These are phyloP conservation scores for Pichia cabralensis DNA, from an alignment of 805 yeast genomes.

Conservation along the genomic window DNA sequence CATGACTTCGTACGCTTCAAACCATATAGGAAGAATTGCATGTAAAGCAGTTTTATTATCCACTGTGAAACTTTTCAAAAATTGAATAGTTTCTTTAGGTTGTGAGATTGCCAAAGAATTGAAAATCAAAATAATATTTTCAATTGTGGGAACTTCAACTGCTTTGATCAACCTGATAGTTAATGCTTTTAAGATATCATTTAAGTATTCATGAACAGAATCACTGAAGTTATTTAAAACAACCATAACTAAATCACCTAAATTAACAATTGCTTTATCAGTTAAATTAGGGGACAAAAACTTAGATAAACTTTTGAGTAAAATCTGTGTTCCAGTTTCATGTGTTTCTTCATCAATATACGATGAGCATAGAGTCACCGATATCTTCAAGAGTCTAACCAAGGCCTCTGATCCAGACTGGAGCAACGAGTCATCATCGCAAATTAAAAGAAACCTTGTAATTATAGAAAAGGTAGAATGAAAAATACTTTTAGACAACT, in stretches of 20 bases:
- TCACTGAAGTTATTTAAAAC: constrained; percentile 26
- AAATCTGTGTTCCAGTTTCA: constrained; percentile 39
- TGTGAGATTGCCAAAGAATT: constrained; percentile 59
- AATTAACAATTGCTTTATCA: constrained; percentile 74
- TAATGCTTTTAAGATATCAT: constrained; percentile 63
- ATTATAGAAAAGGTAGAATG: constrained; percentile 34
- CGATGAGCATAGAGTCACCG: constrained; percentile 26
- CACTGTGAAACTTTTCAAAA: constrained; percentile 35
- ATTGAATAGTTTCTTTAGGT: constrained; percentile 52
- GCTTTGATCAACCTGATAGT: constrained; percentile 57
- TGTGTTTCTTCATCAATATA: constrained; percentile 27
- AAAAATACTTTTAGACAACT: constrained; percentile 27
- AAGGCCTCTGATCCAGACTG: constrained; percentile 73
- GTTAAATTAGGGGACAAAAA: constrained; percentile 61
- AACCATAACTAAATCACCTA: constrained; percentile 41
- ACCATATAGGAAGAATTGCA: constrained; percentile 68
- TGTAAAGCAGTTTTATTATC: constrained; percentile 35
- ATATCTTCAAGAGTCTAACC: constrained; percentile 43
- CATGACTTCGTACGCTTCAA: constrained; percentile 68
- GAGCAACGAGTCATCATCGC: constrained; percentile 67
- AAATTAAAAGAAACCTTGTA: constrained; percentile 29
- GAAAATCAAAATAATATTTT: constrained; percentile 66
- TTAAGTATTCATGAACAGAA: constrained; percentile 32
- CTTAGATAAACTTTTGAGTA: constrained; percentile 57
- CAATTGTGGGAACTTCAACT: constrained; percentile 61